A percentile compares a stretch with the other conserved stretches of the same genome.
These are phyloP conservation scores for Venturia pyrina DNA, from an alignment of 2,329 filamentous ascomycete genomes.

Conservation along the genomic window DNA sequence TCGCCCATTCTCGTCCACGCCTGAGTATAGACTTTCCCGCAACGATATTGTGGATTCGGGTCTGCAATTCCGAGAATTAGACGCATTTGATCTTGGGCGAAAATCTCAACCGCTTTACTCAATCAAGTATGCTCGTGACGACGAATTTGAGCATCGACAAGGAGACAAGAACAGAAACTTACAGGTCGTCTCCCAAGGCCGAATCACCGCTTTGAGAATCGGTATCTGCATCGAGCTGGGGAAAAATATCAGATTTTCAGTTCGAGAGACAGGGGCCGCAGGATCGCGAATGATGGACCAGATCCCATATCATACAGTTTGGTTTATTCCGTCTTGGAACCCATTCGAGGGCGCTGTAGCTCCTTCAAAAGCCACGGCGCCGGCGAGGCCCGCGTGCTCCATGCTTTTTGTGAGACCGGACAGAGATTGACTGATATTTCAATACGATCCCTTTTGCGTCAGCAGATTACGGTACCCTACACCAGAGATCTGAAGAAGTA, in stretches of 20 bases:
- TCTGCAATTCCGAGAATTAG: not conserved
- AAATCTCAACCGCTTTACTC: too few relatives aligned
- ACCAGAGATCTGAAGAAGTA: not conserved
- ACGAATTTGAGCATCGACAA: too few relatives aligned
- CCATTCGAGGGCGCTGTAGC: not conserved
- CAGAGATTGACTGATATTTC: not conserved
- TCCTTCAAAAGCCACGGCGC: not conserved
- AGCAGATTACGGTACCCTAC: not conserved
- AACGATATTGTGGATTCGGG: conserved; percentile 9
- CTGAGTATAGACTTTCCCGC: conserved; percentile 10
- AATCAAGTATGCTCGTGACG: too few relatives aligned
- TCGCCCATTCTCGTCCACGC: conserved; percentile 10
- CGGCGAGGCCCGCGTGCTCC: not conserved
- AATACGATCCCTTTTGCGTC: not conserved
- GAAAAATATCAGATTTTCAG: not conserved
- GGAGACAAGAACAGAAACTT: conserved; percentile 1
- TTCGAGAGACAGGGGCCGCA: not conserved
- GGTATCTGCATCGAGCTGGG: not conserved
- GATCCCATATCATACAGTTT: not conserved
- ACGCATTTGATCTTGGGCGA: not conserved
- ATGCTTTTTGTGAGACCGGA: not conserved
- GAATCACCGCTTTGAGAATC: conserved; percentile 10
- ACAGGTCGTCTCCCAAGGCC: conserved; percentile 12
- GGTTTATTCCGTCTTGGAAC: not conserved
- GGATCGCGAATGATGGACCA: not conserved